These are phyloP conservation scores for Pestalotiopsis sp. DNA, from an alignment of 2,329 filamentous ascomycete species.

Conservation along the genomic window DNA sequence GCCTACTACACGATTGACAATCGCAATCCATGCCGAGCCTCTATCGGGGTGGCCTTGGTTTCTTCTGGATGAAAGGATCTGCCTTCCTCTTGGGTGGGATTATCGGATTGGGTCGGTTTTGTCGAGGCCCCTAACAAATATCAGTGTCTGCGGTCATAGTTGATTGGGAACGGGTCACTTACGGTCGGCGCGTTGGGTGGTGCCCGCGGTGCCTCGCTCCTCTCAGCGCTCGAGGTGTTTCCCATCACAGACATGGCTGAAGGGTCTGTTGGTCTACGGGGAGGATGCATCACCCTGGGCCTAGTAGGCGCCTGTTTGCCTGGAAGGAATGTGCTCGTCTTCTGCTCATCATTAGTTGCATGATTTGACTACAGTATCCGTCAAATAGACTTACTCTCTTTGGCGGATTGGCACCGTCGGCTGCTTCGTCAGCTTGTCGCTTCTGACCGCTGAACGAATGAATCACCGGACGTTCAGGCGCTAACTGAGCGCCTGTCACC, in stretches of 20 bases:
- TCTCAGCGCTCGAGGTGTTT: constrained; percentile 16
- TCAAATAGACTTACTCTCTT: constrained; percentile 27
- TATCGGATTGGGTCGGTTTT: constrained; percentile 15
- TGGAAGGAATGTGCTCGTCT: constrained; percentile 20
- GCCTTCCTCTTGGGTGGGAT: constrained; percentile 14
- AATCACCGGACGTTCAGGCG: constrained; percentile 32
- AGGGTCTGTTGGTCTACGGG: constrained; percentile 30
- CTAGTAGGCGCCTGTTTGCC: constrained; percentile 24
- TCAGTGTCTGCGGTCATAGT: not conserved
- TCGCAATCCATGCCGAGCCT: not conserved
- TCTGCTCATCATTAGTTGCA: constrained; percentile 16
- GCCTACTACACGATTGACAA: not conserved
- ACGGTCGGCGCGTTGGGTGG: constrained; percentile 25
- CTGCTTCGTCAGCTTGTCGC: constrained; percentile 24
- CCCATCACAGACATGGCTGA: constrained; percentile 32
- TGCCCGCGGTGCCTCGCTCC: constrained; percentile 15
- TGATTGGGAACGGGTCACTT: constrained; percentile 17
- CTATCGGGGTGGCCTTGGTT: constrained; percentile 17
- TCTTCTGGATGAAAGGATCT: constrained; percentile 21
- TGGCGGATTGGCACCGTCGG: constrained; percentile 23
- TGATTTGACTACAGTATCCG: not conserved
- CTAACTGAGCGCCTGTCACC: constrained; percentile 17
- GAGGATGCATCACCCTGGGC: constrained; percentile 28
- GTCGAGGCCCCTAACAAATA: not conserved
- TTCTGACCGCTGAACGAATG: constrained; percentile 30